Evolutionary conservation across 495 filamentous ascomycete species (phyloP).

Genomic region (Staphylotrichum longicolle): DNA sequence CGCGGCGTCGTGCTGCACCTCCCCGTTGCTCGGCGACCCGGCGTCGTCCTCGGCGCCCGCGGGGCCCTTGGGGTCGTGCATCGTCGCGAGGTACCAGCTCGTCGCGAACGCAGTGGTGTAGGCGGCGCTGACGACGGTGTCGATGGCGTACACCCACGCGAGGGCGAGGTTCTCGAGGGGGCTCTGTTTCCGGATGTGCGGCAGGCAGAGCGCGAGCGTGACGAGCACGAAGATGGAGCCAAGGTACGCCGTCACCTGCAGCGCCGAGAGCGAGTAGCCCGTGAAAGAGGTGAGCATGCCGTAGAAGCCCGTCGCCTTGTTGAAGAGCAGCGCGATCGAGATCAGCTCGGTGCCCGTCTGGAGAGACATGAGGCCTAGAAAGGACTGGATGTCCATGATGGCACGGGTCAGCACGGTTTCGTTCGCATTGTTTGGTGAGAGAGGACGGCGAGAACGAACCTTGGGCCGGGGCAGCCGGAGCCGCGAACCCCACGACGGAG

Average conservation of each 20-base stretch:
- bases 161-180: slow-evolving; percentile 68
- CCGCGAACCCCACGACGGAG: slow-evolving; percentile 24
- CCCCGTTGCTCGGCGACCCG: slow-evolving; percentile 28
- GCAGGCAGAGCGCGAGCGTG: slow-evolving; percentile 59
- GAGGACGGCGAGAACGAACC: slow-evolving; percentile 24
- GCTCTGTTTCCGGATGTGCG: slow-evolving; percentile 66
- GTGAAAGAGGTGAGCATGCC: slow-evolving; percentile 82
- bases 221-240: slow-evolving; percentile 71
- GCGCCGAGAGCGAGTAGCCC: slow-evolving; percentile 57
- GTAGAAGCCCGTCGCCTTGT: slow-evolving; percentile 85
- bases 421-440: neutral
- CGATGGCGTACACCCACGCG: slow-evolving; percentile 75
- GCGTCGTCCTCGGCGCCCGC: slow-evolving; percentile 21
- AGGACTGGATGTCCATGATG: slow-evolving; percentile 52
- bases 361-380: slow-evolving; percentile 80
- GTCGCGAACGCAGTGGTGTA: slow-evolving; percentile 78
- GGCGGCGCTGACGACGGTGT: slow-evolving; percentile 70
- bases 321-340: slow-evolving; percentile 73
- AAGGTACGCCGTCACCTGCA: slow-evolving; percentile 79
- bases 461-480: slow-evolving; percentile 38
- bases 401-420: neutral
- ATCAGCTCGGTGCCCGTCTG: slow-evolving; percentile 81
- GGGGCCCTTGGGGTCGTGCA: slow-evolving; percentile 32
- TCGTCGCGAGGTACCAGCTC: slow-evolving; percentile 75
- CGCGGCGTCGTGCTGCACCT: slow-evolving; percentile 5